phyloP scores from a whole-genome alignment of 1,139 yeast genomes.

The Saccharomyces hybrid region DNA sequence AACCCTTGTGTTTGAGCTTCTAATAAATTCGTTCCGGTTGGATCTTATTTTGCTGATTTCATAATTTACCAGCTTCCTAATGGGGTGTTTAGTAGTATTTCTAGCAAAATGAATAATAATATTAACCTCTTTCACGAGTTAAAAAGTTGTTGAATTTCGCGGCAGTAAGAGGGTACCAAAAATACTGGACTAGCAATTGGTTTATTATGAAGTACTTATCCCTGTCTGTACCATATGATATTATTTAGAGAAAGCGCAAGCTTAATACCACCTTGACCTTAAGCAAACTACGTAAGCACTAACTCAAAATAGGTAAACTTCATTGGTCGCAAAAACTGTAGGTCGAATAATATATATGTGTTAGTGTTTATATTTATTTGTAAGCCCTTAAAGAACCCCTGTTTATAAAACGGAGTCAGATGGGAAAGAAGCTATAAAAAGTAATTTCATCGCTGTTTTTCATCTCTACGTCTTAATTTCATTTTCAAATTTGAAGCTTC shows the following conservation, averaged over 20 bases:
- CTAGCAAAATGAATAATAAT: background rate
- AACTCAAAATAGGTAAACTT: background rate
- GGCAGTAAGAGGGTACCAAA: background rate
- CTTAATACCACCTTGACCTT: no score
- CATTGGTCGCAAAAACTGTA: background rate
- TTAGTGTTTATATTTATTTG: no score
- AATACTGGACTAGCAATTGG: background rate
- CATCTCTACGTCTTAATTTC: no score
- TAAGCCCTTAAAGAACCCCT: background rate
- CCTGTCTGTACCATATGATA: background rate
- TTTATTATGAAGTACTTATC: no score
- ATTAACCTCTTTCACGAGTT: background rate
- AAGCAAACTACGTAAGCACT: background rate
- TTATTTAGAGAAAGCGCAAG: no score
- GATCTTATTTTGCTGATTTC: background rate
- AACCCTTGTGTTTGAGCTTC: background rate
- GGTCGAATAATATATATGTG: no score
- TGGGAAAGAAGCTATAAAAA: background rate
- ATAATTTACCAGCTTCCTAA: background rate
- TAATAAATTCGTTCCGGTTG: background rate
- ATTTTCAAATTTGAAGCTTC: no score
- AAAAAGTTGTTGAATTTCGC: background rate
- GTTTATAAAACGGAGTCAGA: no score
- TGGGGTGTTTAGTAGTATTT: background rate
- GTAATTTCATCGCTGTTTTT: no score